A percentile compares a stretch with the other conserved stretches of the same genome.
Evolutionary conservation across 2,329 filamentous ascomycete species (phyloP).

Genomic region (Neophaeococcomyces mojaviensis): DNA sequence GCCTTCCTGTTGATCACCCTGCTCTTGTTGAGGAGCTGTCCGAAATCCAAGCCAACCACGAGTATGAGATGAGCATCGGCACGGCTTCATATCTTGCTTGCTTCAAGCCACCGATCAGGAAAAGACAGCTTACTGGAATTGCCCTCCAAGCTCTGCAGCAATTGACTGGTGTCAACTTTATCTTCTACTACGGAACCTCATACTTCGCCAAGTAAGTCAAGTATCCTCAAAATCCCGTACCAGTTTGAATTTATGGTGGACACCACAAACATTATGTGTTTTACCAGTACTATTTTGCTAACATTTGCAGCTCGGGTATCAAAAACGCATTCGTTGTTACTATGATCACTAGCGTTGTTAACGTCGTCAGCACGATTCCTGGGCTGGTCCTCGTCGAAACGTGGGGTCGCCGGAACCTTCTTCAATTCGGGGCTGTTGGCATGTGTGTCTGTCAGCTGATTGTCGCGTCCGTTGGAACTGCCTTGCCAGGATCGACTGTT

Average conservation of each 20-base stretch:
- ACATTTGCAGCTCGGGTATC: constrained; percentile 33
- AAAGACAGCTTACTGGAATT: constrained; percentile 34
- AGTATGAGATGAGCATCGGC: constrained; percentile 29
- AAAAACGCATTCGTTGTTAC: constrained; percentile 39
- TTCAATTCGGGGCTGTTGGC: constrained; percentile 40
- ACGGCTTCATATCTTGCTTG: constrained; percentile 32
- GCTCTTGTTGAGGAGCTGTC: constrained; percentile 54
- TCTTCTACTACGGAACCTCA: constrained; percentile 35
- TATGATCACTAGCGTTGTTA: constrained; percentile 42
- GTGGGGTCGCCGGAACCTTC: constrained; percentile 41
- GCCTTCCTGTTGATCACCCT: constrained; percentile 51
- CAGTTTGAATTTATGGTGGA: no score
- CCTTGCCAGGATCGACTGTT: constrained; percentile 29
- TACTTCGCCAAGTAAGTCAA: no score
- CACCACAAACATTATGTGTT: no score
- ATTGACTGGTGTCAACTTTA: constrained; percentile 37
- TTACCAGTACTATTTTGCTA: no score
- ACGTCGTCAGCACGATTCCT: constrained; percentile 41
- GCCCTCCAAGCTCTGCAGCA: constrained; percentile 35
- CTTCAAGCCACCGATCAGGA: constrained; percentile 30
- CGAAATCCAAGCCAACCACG: constrained; percentile 41
- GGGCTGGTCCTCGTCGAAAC: constrained; percentile 43
- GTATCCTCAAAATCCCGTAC: no score
- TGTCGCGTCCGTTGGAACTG: constrained; percentile 42
- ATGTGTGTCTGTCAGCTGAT: constrained; percentile 43